These are phyloP conservation scores for Xylaria sp. DNA, from an alignment of 2,329 filamentous ascomycete genomes.

Conservation along the genomic window DNA sequence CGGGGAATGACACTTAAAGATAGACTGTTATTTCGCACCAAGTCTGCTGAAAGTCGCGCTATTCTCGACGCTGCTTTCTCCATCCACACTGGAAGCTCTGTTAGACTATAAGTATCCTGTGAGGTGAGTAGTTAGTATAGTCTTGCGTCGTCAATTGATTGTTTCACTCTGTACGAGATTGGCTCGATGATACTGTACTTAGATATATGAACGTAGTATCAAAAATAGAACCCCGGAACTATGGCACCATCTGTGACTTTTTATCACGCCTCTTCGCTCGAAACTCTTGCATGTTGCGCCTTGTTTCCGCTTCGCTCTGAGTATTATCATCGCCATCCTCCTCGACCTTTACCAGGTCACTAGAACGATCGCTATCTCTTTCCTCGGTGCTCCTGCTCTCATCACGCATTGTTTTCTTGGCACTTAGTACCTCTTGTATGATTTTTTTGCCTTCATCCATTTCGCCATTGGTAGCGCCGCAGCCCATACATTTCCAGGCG, in stretches of 20 bases:
- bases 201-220: slow-evolving; percentile 19
- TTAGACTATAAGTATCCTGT: not conserved
- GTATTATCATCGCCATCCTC: slow-evolving; percentile 39
- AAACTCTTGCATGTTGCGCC: slow-evolving; percentile 32
- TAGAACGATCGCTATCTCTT: slow-evolving; percentile 41
- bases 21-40: too few species aligned
- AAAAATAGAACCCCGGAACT: not conserved
- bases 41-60: too few species aligned
- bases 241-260: slow-evolving; percentile 47
- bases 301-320: slow-evolving; percentile 35
- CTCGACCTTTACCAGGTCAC: slow-evolving; percentile 42
- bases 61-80: too few species aligned
- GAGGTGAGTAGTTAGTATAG: too few species aligned
- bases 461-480: slow-evolving; percentile 82
- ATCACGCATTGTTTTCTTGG: slow-evolving; percentile 27
- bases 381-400: slow-evolving; percentile 38
- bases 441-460: slow-evolving; percentile 81
- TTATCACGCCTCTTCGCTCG: slow-evolving; percentile 38
- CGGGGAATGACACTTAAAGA: too few species aligned
- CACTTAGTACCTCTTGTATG: slow-evolving; percentile 69
- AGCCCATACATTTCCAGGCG: slow-evolving; percentile 89
- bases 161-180: not conserved
- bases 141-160: not conserved
- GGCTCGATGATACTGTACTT: not conserved
- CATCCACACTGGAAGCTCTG: too few species aligned